phyloP scores from a whole-genome alignment of 2,329 filamentous ascomycete genomes.

The Neocucurbitaria cava region DNA sequence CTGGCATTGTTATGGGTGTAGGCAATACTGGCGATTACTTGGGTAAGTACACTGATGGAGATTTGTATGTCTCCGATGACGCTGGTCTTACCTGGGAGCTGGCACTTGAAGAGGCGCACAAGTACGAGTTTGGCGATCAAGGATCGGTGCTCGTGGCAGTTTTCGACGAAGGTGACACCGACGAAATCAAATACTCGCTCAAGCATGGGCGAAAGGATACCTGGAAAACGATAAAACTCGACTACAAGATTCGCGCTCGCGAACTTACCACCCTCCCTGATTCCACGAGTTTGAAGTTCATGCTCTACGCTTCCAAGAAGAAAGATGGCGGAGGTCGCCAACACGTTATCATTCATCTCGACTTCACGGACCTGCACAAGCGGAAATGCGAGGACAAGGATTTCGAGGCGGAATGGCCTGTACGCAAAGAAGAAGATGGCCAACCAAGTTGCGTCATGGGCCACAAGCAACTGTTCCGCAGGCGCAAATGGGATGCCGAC shows the following conservation, averaged over 20 bases:
- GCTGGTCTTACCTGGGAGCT: constrained; percentile 85
- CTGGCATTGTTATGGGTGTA: constrained; percentile 91
- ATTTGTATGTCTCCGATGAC: constrained; percentile 88
- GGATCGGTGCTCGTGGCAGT: constrained; percentile 88
- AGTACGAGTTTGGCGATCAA: constrained; percentile 95
- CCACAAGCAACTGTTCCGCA: constrained; percentile 84
- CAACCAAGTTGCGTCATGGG: constrained; percentile 93
- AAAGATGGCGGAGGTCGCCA: constrained; percentile 57
- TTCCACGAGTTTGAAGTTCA: constrained; percentile 89
- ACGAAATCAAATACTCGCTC: constrained; percentile 77
- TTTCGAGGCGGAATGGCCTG: constrained; percentile 83
- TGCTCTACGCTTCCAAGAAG: constrained; percentile 69
- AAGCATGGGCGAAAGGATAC: constrained; percentile 77
- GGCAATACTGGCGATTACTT: constrained; percentile 86
- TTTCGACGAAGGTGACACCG: constrained; percentile 68
- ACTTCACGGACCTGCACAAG: constrained; percentile 84
- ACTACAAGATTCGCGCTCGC: constrained; percentile 72
- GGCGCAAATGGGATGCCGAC: constrained; percentile 84
- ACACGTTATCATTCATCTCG: constrained; percentile 74
- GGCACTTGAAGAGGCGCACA: constrained; percentile 80
- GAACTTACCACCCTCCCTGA: constrained; percentile 88
- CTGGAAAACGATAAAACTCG: constrained; percentile 77
- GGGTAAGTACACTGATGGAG: constrained; percentile 72
- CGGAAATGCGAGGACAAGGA: constrained; percentile 77
- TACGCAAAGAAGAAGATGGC: constrained; percentile 79